Base-by-base conservation (phyloP, 352 stramenopile genomes). In the Phytophthora multivora region DNA sequence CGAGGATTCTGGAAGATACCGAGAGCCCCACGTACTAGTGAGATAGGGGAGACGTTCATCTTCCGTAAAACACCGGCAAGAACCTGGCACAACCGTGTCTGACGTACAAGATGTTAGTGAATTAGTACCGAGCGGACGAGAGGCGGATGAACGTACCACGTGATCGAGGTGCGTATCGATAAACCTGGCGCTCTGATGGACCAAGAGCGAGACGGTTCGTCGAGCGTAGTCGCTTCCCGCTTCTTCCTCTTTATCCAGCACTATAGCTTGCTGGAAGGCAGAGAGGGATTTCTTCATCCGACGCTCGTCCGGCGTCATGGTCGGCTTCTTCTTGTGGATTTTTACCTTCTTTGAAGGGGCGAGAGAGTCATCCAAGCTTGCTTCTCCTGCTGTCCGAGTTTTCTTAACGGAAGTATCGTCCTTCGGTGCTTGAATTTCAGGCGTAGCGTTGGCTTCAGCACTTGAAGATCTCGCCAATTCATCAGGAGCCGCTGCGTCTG, bases 181-280 rank as follows among this genome's bases (percentile, higher is more conserved):
- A 33, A 71, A 66, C 35, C 25, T 56, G 48, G 61, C 50, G 46
- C 72, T 72, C 46, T 61, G 52, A 23, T 66, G 73, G 19, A 77
- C 66, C 46, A 83, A 53, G 4, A 59, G n/a, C n/a, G 42, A 28
- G 12, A 88, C 51, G 1, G 75, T 83, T 5, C 68, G 71, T 11
- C 59, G 60, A 15, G 76, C 51, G 18, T 79, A 88, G 1, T 48
- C 19, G 0, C 57, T 60, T 35, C 73, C 62, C 4, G 57, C 25
- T 43, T 73, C 40, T 54, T 86, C 78, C 2, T 53, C 59, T 30
- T 77, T 62, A n/a, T 46, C 28, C 11, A 64, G 30, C 2, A 25
- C 33, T 12, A 82, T 63, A 1, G 54, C 35, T 36, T 63, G 59
- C 35, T 75, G 80, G 45, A 86, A 80, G 15, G 40, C 25, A 9